Conservation (phyloP, 371 early-diverging fungal genomes). For the Fennellomyces sp. region DNA sequence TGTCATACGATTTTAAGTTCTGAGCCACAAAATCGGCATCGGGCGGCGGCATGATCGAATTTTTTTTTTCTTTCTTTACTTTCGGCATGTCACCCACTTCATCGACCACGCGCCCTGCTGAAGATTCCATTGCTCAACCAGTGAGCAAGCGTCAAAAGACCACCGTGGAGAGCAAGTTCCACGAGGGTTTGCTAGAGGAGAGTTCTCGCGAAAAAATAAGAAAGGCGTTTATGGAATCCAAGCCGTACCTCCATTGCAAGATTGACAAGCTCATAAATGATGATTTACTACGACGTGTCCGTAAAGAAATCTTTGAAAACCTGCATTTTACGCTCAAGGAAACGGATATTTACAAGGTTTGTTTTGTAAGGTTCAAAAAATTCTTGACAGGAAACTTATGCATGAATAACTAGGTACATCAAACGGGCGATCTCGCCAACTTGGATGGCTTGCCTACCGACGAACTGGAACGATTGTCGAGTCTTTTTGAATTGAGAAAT, state of each 20-base stretch:
- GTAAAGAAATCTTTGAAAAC: conserved; percentile 61
- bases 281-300: conserved; percentile 59
- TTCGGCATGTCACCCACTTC: conserved; percentile 4
- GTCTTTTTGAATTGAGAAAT: conserved; percentile 63
- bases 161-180: conserved; percentile 15
- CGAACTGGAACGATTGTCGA: conserved; percentile 53
- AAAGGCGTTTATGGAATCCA: conserved; percentile 46
- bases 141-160: conserved; percentile 9
- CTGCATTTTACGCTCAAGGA: conserved; percentile 75
- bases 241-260: conserved; percentile 69
- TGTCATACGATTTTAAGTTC: too few species aligned
- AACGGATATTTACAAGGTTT: conserved; percentile 80
- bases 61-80: background rate
- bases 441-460: conserved; percentile 66
- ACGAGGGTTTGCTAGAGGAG: conserved; percentile 28
- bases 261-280: conserved; percentile 63
- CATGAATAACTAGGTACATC: conserved; percentile 37
- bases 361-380: too few species aligned
- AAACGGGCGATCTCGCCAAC: conserved; percentile 83
- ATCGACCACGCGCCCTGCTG: background rate
- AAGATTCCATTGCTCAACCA: background rate
- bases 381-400: background rate
- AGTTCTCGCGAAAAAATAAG: conserved; percentile 20
- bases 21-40: background rate
- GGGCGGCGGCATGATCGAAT: background rate